phyloP scores from a whole-genome alignment of 1,139 yeast genomes.

The Blastobotrys proliferans region DNA sequence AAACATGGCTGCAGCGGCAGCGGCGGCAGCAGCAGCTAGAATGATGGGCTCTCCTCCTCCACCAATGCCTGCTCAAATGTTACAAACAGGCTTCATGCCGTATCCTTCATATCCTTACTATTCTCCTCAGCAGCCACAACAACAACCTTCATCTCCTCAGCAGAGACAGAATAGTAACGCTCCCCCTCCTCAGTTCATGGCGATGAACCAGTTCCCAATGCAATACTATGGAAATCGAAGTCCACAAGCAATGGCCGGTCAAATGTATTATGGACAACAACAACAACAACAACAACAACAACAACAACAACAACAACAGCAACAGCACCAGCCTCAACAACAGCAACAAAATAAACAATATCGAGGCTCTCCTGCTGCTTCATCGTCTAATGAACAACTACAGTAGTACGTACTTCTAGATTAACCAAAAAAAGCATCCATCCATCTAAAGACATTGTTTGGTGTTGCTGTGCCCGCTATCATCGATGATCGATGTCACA shows the following conservation, averaged over 20 bases:
- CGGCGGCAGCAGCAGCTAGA: conserved; percentile 17
- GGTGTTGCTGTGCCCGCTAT: not conserved
- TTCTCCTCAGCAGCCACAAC: too few species aligned
- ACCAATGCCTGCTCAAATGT: conserved; percentile 26
- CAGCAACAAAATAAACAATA: too few species aligned
- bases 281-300: not conserved
- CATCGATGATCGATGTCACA: too few species aligned
- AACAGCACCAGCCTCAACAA: not conserved
- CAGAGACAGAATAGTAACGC: too few species aligned
- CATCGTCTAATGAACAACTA: too few species aligned
- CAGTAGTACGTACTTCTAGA: too few species aligned
- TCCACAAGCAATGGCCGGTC: conserved; percentile 24
- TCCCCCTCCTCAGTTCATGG: too few species aligned
- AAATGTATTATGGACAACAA: conserved; percentile 12
- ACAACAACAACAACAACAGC: not conserved
- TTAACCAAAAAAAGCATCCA: too few species aligned
- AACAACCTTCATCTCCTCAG: too few species aligned
- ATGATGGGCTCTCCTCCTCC: conserved; percentile 26
- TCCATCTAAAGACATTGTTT: conserved; percentile 1
- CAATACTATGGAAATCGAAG: conserved; percentile 20
- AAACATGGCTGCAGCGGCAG: conserved; percentile 12
- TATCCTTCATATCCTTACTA: too few species aligned
- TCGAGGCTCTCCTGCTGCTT: too few species aligned
- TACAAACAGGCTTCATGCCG: conserved; percentile 25
- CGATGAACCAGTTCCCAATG: too few species aligned